A percentile compares a stretch with the other conserved stretches of the same genome.
Evolutionary conservation across 2,329 filamentous ascomycete genomes (phyloP).

Genomic region (Colletotrichum eleusines): DNA sequence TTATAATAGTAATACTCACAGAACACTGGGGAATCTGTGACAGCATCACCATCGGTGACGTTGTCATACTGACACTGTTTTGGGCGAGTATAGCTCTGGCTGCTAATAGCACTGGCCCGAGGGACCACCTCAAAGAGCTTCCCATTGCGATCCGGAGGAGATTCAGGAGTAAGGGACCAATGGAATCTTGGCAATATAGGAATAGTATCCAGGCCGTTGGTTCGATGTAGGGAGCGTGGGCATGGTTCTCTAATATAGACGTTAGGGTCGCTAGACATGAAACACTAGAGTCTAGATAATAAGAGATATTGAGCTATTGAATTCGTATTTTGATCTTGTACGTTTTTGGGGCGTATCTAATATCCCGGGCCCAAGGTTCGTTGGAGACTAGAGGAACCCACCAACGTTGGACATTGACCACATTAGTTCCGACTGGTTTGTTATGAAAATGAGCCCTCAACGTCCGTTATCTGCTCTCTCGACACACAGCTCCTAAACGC

Average conservation of each 20-base stretch:
- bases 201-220: not conserved
- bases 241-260: conserved; percentile 22
- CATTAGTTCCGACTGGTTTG: not conserved
- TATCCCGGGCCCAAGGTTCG: conserved; percentile 5
- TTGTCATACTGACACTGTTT: not conserved
- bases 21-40: conserved; percentile 26
- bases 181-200: not conserved
- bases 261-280: too few species aligned
- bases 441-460: conserved; percentile 7
- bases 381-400: conserved; percentile 15
- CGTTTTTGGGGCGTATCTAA: not conserved
- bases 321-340: conserved; percentile 18
- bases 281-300: not conserved
- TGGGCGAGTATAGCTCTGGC: conserved; percentile 16
- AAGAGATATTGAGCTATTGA: not conserved
- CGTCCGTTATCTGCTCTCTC: conserved; percentile 11
- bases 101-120: conserved; percentile 26
- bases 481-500: conserved; percentile 8
- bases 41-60: conserved; percentile 22
- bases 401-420: conserved; percentile 11
- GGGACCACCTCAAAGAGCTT: conserved; percentile 10
- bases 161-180: not conserved
- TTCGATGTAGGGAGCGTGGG: conserved; percentile 18
- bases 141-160: conserved; percentile 20
- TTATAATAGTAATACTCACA: not conserved